A percentile compares a stretch with the other conserved stretches of the same genome.
Conservation (phyloP, 805 yeast genomes). For the Sugiyamaella lignohabitans region DNA sequence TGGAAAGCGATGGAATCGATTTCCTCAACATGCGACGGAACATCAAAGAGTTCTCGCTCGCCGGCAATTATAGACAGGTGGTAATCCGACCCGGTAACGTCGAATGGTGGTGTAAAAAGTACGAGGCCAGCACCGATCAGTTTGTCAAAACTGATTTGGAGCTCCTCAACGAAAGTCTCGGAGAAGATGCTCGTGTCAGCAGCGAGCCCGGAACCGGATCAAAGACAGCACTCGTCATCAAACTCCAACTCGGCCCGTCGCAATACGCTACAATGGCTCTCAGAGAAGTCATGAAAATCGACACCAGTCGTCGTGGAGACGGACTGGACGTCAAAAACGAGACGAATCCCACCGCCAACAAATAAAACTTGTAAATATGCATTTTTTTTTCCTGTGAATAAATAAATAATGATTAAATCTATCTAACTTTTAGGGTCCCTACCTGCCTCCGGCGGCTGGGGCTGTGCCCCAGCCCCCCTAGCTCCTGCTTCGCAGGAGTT, state of each 20-base stretch:
- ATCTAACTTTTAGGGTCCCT: too few species aligned
- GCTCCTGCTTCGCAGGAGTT: not conserved
- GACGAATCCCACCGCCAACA: not conserved
- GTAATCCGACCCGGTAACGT: conserved; percentile 59
- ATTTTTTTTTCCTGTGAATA: too few species aligned
- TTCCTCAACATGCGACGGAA: conserved; percentile 80
- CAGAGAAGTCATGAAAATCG: conserved; percentile 71
- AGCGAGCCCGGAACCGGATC: conserved; percentile 35
- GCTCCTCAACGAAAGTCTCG: conserved; percentile 33
- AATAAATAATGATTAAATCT: too few species aligned
- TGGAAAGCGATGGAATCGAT: conserved; percentile 74
- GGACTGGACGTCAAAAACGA: conserved; percentile 18
- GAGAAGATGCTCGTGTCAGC: conserved; percentile 9
- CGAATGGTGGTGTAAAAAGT: conserved; percentile 56
- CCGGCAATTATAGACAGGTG: conserved; percentile 81
- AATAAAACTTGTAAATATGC: not conserved
- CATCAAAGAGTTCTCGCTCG: conserved; percentile 79
- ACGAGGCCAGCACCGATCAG: conserved; percentile 59
- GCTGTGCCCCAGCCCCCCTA: not conserved
- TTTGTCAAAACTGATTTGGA: conserved; percentile 76
- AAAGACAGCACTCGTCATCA: conserved; percentile 64
- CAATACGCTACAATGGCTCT: conserved; percentile 97
- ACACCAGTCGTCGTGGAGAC: conserved; percentile 26
- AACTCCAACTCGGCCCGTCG: conserved; percentile 73
- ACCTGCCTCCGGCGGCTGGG: not conserved